Percentiles rank a stretch among this genome's conserved stretches.
phyloP scores from a whole-genome alignment of 257 asterid genomes.

The Ophiorrhiza pumila region DNA sequence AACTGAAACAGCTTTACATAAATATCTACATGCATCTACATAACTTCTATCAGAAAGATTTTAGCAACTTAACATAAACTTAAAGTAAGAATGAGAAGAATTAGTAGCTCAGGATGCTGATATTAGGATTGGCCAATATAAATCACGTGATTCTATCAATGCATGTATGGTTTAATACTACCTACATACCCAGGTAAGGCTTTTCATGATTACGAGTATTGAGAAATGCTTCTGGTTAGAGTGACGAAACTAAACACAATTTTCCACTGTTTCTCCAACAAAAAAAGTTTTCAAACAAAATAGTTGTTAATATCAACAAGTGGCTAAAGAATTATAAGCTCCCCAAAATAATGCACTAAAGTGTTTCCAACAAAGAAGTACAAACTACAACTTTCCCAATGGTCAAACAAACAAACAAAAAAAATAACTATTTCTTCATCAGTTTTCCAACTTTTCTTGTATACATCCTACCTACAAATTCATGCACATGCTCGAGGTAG shows the following conservation, averaged over 20 bases:
- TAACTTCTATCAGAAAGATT: neutral
- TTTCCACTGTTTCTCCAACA: neutral
- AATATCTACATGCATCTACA: neutral
- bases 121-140: neutral
- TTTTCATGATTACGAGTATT: neutral
- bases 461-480: too few relatives aligned
- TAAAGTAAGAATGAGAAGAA: neutral
- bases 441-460: neutral
- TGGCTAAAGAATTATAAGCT: too few relatives aligned
- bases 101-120: neutral
- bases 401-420: too few relatives aligned
- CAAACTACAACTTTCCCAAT: neutral
- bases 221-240: neutral
- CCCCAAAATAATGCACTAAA: too few relatives aligned
- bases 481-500: too few relatives aligned
- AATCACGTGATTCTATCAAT: neutral
- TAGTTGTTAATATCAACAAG: too few relatives aligned
- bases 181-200: neutral
- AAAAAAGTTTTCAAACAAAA: neutral
- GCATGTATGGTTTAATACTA: neutral
- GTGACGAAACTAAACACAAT: neutral
- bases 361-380: neutral
- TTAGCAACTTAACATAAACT: neutral
- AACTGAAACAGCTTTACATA: neutral
- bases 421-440: neutral